phyloP scores from a whole-genome alignment of 805 yeast species.

The Tetrapisispora namnaoensis region DNA sequence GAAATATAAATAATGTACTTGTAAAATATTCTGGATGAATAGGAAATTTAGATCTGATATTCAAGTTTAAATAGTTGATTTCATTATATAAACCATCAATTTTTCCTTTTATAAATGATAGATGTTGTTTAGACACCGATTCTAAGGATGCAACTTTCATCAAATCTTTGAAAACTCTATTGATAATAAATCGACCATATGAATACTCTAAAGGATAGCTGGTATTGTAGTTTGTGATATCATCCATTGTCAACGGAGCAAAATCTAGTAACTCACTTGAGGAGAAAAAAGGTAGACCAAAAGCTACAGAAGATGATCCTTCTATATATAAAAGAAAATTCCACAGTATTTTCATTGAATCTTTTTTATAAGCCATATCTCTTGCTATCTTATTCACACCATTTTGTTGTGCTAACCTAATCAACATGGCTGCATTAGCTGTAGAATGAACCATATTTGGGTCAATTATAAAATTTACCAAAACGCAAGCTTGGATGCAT shows the following conservation, averaged over 20 bases:
- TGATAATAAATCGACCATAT: constrained; percentile 19
- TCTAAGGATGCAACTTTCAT: constrained; percentile 13
- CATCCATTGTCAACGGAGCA: constrained; percentile 7
- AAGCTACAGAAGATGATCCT: constrained; percentile 25
- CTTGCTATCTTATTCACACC: constrained; percentile 12
- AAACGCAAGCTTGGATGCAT: constrained; percentile 15
- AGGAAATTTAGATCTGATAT: not conserved
- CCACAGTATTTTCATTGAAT: constrained; percentile 12
- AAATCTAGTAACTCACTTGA: constrained; percentile 7
- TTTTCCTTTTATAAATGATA: not conserved
- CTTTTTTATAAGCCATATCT: not conserved
- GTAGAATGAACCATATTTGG: constrained; percentile 24
- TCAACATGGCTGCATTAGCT: constrained; percentile 19
- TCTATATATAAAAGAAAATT: constrained; percentile 19
- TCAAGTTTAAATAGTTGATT: constrained; percentile 2
- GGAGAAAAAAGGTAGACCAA: constrained; percentile 20
- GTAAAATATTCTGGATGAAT: constrained; percentile 13
- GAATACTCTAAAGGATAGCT: constrained; percentile 14
- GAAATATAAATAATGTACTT: constrained; percentile 18
- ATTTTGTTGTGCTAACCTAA: constrained; percentile 21
- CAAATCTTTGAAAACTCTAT: constrained; percentile 12
- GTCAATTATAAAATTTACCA: constrained; percentile 21
- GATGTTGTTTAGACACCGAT: constrained; percentile 1
- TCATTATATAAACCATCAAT: constrained; percentile 7
- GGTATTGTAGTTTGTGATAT: not conserved